phyloP scores from a whole-genome alignment of 2,329 filamentous ascomycete genomes.

The Colletotrichum chlorophyti region DNA sequence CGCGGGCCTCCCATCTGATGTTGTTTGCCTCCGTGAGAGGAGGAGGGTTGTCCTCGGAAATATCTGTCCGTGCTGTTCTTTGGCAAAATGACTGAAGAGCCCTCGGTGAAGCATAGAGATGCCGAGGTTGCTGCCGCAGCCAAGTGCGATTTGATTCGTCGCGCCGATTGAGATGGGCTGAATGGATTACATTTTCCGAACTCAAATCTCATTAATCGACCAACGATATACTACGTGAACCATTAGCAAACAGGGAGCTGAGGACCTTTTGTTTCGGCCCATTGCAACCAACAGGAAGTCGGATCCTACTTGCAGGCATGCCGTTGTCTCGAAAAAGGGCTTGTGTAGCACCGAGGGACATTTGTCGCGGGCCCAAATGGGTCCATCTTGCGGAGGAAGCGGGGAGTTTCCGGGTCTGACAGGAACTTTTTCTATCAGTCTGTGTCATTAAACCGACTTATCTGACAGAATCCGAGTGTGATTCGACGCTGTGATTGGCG shows the following conservation, averaged over 20 bases:
- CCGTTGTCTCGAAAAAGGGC: not conserved
- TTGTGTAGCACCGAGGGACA: not conserved
- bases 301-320: slow-evolving; percentile 4
- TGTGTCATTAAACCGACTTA: slow-evolving; percentile 24
- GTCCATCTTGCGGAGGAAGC: not conserved
- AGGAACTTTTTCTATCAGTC: slow-evolving; percentile 18
- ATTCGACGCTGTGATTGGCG: not conserved
- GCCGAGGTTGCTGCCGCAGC: slow-evolving; percentile 14
- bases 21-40: too few species aligned
- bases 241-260: not conserved
- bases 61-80: not conserved
- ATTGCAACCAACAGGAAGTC: slow-evolving; percentile 14
- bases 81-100: not conserved
- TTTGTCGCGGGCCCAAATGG: not conserved
- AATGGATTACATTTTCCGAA: not conserved
- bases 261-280: slow-evolving; percentile 11
- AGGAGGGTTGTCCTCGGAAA: too few species aligned
- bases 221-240: not conserved
- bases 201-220: not conserved
- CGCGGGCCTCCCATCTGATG: too few species aligned
- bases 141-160: not conserved
- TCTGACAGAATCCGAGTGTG: slow-evolving; percentile 9
- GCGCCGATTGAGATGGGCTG: not conserved
- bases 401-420: not conserved
- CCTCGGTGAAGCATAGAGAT: not conserved